Percentiles rank a stretch among this genome's conserved stretches.
Conservation (phyloP, 441 rosid genomes). For the Syzygium syzygioides region DNA sequence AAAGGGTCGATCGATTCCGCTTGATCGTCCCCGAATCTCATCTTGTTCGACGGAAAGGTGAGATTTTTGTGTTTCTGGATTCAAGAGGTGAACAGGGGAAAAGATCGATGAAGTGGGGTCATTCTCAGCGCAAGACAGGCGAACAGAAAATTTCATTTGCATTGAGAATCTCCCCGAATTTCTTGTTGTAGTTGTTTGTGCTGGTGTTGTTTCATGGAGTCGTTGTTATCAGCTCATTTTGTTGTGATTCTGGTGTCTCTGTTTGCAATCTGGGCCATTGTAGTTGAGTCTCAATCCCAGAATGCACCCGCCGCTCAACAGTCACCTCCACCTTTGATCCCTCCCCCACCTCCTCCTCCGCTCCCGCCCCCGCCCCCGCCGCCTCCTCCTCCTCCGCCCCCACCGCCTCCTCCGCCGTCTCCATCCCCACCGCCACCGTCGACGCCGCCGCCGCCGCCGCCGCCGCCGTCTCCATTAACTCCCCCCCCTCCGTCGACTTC, state of each 20-base stretch:
- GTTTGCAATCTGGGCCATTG: slow-evolving; percentile 22
- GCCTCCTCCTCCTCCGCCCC: neutral
- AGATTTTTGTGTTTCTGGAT: neutral
- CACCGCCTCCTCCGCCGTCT: neutral
- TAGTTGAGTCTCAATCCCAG: slow-evolving; percentile 33
- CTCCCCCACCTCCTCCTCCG: neutral
- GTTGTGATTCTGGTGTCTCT: slow-evolving; percentile 23
- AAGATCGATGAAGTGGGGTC: neutral
- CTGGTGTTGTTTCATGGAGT: slow-evolving; percentile 31
- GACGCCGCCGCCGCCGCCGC: too few species aligned
- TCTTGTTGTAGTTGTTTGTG: neutral
- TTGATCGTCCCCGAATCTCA: neutral
- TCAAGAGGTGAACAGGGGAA: neutral
- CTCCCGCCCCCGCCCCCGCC: slow-evolving; percentile 9
- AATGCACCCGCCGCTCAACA: neutral
- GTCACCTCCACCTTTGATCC: neutral
- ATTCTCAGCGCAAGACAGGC: neutral
- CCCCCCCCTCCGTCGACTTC: neutral
- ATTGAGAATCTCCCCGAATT: neutral
- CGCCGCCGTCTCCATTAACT: neutral
- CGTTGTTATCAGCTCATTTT: slow-evolving; percentile 11
- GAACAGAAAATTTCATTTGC: neutral
- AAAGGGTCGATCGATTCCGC: neutral
- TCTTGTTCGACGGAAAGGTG: neutral
- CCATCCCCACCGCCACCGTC: neutral